Conservation (phyloP, 495 filamentous ascomycete species). For the Annulohypoxylon bovei region DNA sequence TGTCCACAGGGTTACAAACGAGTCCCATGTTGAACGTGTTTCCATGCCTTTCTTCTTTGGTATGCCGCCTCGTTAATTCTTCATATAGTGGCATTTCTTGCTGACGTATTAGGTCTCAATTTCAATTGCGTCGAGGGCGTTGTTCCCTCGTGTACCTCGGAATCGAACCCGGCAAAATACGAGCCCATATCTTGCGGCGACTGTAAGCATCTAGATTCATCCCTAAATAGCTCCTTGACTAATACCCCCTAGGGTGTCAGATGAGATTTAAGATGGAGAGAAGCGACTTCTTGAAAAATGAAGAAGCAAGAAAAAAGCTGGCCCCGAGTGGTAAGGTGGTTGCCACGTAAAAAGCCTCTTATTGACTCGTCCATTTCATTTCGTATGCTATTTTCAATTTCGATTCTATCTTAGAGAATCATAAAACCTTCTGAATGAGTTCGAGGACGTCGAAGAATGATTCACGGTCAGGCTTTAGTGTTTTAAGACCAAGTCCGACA, state of each 20-base stretch:
- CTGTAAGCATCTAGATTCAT: constrained; percentile 40
- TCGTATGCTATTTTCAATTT: constrained; percentile 3
- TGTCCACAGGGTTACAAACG: constrained; percentile 66
- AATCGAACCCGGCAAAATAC: constrained; percentile 63
- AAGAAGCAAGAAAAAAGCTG: constrained; percentile 32
- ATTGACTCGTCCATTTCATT: neutral
- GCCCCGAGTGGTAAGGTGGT: constrained; percentile 52
- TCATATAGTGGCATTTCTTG: neutral
- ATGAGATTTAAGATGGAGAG: constrained; percentile 51
- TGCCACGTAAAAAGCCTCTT: constrained; percentile 20
- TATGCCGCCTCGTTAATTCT: constrained; percentile 1
- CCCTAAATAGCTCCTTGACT: neutral
- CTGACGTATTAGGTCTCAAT: constrained; percentile 50
- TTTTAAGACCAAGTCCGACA: constrained; percentile 81
- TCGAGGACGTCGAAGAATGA: constrained; percentile 86
- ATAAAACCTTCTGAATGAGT: constrained; percentile 71
- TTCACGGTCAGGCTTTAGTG: constrained; percentile 69
- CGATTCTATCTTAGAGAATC: constrained; percentile 8
- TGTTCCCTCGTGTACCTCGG: constrained; percentile 63
- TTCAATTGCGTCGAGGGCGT: constrained; percentile 61
- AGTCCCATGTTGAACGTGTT: constrained; percentile 56
- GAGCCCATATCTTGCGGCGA: constrained; percentile 66
- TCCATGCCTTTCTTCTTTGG: constrained; percentile 73
- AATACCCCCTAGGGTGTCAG: constrained; percentile 50
- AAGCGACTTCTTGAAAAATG: constrained; percentile 46